Conservation (phyloP, 2,329 filamentous ascomycete species). For the Penicillium sp. region DNA sequence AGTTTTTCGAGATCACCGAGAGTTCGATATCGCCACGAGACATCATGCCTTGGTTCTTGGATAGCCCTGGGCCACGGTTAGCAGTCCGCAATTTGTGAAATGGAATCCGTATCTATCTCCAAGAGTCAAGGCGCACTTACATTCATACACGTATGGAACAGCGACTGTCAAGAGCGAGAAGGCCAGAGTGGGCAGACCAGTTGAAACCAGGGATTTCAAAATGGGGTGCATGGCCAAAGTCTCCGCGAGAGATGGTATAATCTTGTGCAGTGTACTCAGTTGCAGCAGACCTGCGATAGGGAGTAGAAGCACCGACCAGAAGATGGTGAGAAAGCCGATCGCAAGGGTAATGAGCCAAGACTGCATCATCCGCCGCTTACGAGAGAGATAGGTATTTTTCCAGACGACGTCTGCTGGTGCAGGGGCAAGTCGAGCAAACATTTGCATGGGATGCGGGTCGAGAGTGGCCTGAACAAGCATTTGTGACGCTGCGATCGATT, state of each 20-base stretch:
- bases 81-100: neutral
- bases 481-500: constrained; percentile 86
- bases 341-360: constrained; percentile 82
- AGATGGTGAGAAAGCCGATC: constrained; percentile 78
- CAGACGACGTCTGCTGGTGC: constrained; percentile 92
- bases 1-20: constrained; percentile 96
- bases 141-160: constrained; percentile 94
- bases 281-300: constrained; percentile 78
- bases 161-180: constrained; percentile 85
- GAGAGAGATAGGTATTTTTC: constrained; percentile 85
- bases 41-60: constrained; percentile 90
- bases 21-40: constrained; percentile 93
- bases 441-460: constrained; percentile 81
- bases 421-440: constrained; percentile 83
- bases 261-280: constrained; percentile 73
- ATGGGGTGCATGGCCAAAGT: constrained; percentile 69
- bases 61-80: constrained; percentile 58
- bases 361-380: constrained; percentile 70
- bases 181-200: constrained; percentile 80
- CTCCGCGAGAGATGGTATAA: constrained; percentile 70
- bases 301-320: constrained; percentile 84
- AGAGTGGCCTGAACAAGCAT: constrained; percentile 96
- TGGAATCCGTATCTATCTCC: neutral
- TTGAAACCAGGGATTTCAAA: constrained; percentile 76
- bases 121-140: constrained; percentile 45